Percentiles rank a stretch among this genome's conserved stretches.
Evolutionary conservation across 1,284 basidiomycete species (phyloP).

Genomic region (Pseudozyma tsukubaensis): DNA sequence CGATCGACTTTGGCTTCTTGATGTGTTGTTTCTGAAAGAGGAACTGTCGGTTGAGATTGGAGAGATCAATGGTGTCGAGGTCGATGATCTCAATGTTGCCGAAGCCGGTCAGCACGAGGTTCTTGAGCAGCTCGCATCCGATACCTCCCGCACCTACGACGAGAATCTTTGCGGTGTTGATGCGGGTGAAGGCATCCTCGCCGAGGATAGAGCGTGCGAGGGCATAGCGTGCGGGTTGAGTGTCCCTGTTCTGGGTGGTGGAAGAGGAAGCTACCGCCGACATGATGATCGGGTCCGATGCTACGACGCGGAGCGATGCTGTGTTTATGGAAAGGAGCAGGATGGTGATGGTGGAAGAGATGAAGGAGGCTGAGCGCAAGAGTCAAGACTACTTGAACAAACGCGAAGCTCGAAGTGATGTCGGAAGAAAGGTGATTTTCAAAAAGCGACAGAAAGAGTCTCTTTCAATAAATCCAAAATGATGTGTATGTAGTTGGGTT

Average conservation of each 20-base stretch:
- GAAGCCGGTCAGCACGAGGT: constrained; percentile 91
- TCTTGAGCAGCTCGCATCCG: constrained; percentile 97
- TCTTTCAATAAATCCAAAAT: constrained; percentile 7
- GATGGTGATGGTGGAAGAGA: constrained; percentile 3
- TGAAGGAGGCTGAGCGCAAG: background rate
- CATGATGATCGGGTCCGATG: constrained; percentile 3
- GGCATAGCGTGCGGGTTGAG: constrained; percentile 34
- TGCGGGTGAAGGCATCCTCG: constrained; percentile 25
- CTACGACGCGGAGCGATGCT: background rate
- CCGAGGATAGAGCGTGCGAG: constrained; percentile 38
- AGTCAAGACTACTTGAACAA: background rate
- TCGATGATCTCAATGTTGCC: constrained; percentile 90
- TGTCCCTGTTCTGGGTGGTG: constrained; percentile 7
- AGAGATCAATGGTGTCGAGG: constrained; percentile 97
- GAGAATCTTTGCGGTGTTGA: constrained; percentile 71
- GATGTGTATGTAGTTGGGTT: too few relatives aligned
- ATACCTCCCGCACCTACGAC: constrained; percentile 97
- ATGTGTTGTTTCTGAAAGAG: constrained; percentile 97
- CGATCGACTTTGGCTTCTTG: constrained; percentile 93
- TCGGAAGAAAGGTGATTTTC: constrained; percentile 11
- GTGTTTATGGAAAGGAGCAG: background rate
- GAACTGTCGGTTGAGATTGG: constrained; percentile 97
- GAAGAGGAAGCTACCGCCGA: constrained; percentile 25
- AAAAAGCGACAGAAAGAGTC: background rate
- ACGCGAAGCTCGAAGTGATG: background rate